phyloP scores from a whole-genome alignment of 2,329 filamentous ascomycete species.

The Torrubiellomyces zombiae region DNA sequence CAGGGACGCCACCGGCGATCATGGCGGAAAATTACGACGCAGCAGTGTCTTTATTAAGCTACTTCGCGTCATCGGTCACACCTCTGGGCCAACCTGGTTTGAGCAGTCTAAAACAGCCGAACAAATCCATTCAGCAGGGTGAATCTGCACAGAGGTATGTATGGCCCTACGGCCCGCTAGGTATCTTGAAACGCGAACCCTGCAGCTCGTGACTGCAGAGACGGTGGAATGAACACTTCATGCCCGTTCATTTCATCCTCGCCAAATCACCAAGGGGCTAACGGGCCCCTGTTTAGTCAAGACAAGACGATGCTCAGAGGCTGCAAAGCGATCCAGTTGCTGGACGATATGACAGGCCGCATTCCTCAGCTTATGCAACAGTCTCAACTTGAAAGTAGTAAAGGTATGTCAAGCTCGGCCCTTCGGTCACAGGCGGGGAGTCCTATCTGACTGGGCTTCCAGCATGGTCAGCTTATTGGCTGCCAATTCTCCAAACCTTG shows the following conservation, averaged over 20 bases:
- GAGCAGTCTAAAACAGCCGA: too few relatives aligned
- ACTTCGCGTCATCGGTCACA: conserved; percentile 73
- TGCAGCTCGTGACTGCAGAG: too few relatives aligned
- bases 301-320: conserved; percentile 53
- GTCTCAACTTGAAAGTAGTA: conserved; percentile 74
- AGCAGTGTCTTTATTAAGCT: conserved; percentile 67
- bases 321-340: conserved; percentile 62
- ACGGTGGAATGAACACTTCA: too few relatives aligned
- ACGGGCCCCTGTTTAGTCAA: too few relatives aligned
- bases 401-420: conserved; percentile 36
- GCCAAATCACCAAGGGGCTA: too few relatives aligned
- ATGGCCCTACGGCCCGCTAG: too few relatives aligned
- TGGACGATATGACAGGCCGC: conserved; percentile 66
- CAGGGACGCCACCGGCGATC: conserved; percentile 61
- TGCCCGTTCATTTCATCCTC: too few relatives aligned
- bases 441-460: conserved; percentile 2
- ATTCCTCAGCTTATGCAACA: conserved; percentile 81
- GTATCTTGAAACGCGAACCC: too few relatives aligned
- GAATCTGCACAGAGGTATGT: conserved; percentile 37
- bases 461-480: conserved; percentile 98
- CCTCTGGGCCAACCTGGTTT: conserved; percentile 53
- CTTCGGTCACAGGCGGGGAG: too few relatives aligned
- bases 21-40: conserved; percentile 93
- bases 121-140: too few relatives aligned
- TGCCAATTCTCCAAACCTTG: conserved; percentile 78